Evolutionary conservation across 139 green algal species (phyloP).

Genomic region (Chlorella sorokiniana): DNA sequence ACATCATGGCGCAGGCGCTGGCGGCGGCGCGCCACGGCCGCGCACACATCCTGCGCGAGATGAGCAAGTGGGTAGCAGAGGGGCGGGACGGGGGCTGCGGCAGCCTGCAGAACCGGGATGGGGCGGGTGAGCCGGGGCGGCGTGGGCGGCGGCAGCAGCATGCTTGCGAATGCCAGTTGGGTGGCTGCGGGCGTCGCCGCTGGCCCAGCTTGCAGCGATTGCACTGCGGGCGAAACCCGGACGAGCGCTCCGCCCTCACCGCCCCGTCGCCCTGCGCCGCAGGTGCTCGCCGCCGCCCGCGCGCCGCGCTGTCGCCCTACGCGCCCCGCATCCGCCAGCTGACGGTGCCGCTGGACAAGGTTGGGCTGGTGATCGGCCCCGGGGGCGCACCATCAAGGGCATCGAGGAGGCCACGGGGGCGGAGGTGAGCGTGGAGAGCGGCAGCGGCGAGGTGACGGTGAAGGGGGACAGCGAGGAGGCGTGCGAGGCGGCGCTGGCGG

Average conservation of each 20-base stretch:
- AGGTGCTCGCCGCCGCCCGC: conserved; percentile 69
- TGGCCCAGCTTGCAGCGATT: too few species aligned
- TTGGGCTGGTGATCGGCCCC: conserved; percentile 78
- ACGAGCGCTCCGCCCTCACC: neutral
- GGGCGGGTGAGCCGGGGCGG: too few species aligned
- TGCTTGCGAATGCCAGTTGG: too few species aligned
- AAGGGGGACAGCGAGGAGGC: conserved; percentile 43
- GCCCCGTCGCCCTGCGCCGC: neutral
- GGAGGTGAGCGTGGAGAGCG: conserved; percentile 60
- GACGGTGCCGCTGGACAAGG: conserved; percentile 58
- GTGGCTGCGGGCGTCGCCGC: too few species aligned
- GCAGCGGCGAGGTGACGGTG: conserved; percentile 23
- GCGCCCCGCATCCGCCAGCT: conserved; percentile 70
- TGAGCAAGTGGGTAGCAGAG: conserved; percentile 51
- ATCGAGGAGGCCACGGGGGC: conserved; percentile 66
- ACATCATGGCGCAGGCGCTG: conserved; percentile 90
- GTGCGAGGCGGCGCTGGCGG: conserved; percentile 24
- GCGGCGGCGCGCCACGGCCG: conserved; percentile 66
- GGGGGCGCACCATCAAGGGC: conserved; percentile 74
- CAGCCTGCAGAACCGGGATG: too few species aligned
- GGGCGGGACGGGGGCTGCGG: too few species aligned
- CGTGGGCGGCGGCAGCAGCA: too few species aligned
- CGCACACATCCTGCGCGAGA: conserved; percentile 81
- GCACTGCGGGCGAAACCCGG: neutral
- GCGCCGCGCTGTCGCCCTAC: conserved; percentile 51